A percentile compares a stretch with the other conserved stretches of the same genome.
Evolutionary conservation across 768 basidiomycete genomes (phyloP).

Genomic region (Chalciporus sphaerocephalus): DNA sequence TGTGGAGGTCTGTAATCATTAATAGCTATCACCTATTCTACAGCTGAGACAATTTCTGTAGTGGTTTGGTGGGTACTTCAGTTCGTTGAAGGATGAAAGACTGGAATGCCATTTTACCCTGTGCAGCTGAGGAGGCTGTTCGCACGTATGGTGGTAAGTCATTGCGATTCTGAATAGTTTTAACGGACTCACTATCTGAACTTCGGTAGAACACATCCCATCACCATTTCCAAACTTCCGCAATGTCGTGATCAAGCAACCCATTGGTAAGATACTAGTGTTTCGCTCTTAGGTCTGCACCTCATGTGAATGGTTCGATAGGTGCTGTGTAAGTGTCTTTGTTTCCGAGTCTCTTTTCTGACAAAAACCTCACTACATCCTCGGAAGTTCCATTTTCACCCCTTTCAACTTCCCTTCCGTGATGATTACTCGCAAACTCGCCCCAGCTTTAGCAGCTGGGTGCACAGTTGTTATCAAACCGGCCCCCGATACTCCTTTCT

Average conservation of each 20-base stretch:
- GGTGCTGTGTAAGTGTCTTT: constrained; percentile 44
- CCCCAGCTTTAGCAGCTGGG: constrained; percentile 86
- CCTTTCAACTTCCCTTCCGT: constrained; percentile 96
- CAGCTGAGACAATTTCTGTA: constrained; percentile 26
- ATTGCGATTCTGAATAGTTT: too few species aligned
- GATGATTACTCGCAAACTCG: constrained; percentile 90
- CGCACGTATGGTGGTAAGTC: constrained; percentile 84
- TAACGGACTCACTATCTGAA: not conserved
- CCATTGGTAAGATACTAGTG: constrained; percentile 54
- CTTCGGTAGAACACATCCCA: constrained; percentile 70
- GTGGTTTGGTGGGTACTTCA: constrained; percentile 68
- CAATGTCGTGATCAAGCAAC: constrained; percentile 91
- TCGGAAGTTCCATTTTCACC: constrained; percentile 69
- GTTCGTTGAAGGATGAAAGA: not conserved
- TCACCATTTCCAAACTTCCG: constrained; percentile 63
- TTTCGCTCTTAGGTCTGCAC: constrained; percentile 31
- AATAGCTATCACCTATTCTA: not conserved
- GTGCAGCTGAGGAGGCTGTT: constrained; percentile 83
- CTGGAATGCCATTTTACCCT: constrained; percentile 1
- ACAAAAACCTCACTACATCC: constrained; percentile 1
- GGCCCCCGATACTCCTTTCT: constrained; percentile 92
- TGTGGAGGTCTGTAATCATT: constrained; percentile 54
- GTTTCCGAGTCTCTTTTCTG: too few species aligned
- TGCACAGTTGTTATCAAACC: constrained; percentile 96
- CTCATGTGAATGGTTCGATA: constrained; percentile 15